Conservation (phyloP, 2,329 filamentous ascomycete genomes). For the Paraconiothyrium sp. region DNA sequence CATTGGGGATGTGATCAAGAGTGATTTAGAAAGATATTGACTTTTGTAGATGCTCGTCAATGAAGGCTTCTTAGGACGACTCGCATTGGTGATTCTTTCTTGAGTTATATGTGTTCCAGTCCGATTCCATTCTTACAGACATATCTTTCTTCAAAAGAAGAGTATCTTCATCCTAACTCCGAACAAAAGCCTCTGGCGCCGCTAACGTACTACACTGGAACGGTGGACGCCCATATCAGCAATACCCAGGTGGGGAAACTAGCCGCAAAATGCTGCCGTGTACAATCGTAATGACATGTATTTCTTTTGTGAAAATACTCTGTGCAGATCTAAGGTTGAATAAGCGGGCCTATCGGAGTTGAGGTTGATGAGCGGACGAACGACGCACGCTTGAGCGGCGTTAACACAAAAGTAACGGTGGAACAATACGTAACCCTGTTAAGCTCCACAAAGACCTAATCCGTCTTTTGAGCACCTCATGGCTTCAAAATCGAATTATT, state of each 20-base stretch:
- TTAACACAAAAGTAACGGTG: background rate
- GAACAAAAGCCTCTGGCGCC: too few species aligned
- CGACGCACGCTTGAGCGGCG: background rate
- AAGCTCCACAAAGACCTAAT: too few species aligned
- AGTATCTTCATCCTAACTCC: too few species aligned
- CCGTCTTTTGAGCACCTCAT: too few species aligned
- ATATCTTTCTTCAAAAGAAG: too few species aligned
- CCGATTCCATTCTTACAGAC: too few species aligned
- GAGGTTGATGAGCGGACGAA: conserved; percentile 1
- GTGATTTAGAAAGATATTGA: background rate
- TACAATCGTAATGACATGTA: background rate
- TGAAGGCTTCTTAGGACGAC: background rate
- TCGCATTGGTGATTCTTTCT: too few species aligned
- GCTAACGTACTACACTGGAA: background rate
- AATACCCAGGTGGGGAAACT: background rate
- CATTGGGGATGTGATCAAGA: conserved; percentile 13
- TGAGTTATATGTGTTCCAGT: too few species aligned
- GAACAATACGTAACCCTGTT: background rate
- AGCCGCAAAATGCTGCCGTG: background rate
- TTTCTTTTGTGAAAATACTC: background rate
- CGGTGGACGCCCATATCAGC: background rate
- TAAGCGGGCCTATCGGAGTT: conserved; percentile 4
- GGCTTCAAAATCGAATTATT: background rate
- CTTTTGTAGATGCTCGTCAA: background rate
- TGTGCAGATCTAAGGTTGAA: background rate